phyloP scores from a whole-genome alignment of 1,284 basidiomycete genomes.

The Exobasidium cylindrosporum region DNA sequence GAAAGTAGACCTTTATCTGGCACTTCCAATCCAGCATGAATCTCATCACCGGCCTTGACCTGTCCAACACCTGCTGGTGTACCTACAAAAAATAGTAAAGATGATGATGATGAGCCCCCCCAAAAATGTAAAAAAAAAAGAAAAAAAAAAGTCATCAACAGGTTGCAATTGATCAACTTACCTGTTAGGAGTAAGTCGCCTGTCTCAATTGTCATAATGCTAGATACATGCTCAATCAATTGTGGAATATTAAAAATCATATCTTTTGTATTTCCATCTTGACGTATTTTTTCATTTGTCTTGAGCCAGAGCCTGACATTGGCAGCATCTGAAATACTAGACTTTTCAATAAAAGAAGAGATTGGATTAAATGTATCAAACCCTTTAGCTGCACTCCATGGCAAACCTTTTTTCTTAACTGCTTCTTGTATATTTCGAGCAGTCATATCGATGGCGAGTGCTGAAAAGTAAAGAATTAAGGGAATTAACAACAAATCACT shows the following conservation, averaged over 20 bases:
- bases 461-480: conserved; percentile 57
- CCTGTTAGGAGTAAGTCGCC: conserved; percentile 57
- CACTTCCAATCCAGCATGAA: conserved; percentile 72
- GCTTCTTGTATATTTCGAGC: conserved; percentile 90
- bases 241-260: conserved; percentile 92
- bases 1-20: conserved; percentile 63
- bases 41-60: conserved; percentile 71
- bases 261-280: conserved; percentile 77
- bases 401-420: conserved; percentile 85
- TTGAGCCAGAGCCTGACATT: conserved; percentile 74
- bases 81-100: conserved; percentile 50
- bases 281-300: conserved; percentile 77
- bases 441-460: conserved; percentile 90
- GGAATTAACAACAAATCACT: neutral
- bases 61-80: conserved; percentile 88
- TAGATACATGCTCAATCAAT: conserved; percentile 86
- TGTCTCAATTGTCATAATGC: conserved; percentile 91
- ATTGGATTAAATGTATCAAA: conserved; percentile 86
- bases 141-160: neutral
- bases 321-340: conserved; percentile 68
- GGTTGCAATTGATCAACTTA: neutral
- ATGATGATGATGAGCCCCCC: neutral
- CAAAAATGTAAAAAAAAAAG: conserved; percentile 5
- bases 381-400: conserved; percentile 89
- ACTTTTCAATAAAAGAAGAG: conserved; percentile 77